phyloP scores from a whole-genome alignment of 352 stramenopile genomes.

The Phytophthora foliorum region DNA sequence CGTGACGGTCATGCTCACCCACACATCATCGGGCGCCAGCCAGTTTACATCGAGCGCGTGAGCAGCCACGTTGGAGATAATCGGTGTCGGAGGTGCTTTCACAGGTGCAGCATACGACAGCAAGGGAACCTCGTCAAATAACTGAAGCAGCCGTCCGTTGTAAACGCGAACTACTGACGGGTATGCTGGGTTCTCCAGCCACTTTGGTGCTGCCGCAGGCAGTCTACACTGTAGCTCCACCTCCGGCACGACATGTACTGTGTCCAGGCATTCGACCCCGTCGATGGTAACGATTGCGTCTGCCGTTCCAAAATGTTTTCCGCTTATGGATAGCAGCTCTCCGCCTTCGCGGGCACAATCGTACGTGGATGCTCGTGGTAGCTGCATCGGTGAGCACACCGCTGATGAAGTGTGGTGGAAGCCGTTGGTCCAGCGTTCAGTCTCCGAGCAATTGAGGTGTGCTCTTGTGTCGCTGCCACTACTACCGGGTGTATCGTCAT shows the following conservation, averaged over 20 bases:
- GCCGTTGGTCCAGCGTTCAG: constrained; percentile 51
- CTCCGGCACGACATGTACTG: constrained; percentile 64
- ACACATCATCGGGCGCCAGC: constrained; percentile 65
- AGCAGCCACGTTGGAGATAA: constrained; percentile 82
- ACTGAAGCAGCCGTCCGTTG: constrained; percentile 65
- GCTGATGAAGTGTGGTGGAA: constrained; percentile 53
- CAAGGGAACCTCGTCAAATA: constrained; percentile 66
- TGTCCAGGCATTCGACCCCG: constrained; percentile 71
- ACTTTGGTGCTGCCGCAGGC: constrained; percentile 49
- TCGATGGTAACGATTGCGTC: constrained; percentile 81
- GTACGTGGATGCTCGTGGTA: constrained; percentile 74
- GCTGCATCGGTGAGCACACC: constrained; percentile 52
- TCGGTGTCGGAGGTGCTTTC: constrained; percentile 38
- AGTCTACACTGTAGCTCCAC: constrained; percentile 82
- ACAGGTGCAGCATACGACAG: constrained; percentile 76
- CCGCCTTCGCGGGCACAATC: constrained; percentile 72
- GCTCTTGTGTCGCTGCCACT: constrained; percentile 17
- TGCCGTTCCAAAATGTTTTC: constrained; percentile 77
- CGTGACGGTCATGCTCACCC: constrained; percentile 84
- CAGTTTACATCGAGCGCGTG: constrained; percentile 88
- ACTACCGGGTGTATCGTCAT: constrained; percentile 15
- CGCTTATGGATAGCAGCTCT: constrained; percentile 67
- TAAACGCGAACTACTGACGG: constrained; percentile 70
- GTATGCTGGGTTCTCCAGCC: constrained; percentile 43
- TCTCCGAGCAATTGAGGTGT: constrained; percentile 62